Evolutionary conservation across 192 early-diverging fungal genomes (phyloP).

Genomic region (Coemansia sp.): DNA sequence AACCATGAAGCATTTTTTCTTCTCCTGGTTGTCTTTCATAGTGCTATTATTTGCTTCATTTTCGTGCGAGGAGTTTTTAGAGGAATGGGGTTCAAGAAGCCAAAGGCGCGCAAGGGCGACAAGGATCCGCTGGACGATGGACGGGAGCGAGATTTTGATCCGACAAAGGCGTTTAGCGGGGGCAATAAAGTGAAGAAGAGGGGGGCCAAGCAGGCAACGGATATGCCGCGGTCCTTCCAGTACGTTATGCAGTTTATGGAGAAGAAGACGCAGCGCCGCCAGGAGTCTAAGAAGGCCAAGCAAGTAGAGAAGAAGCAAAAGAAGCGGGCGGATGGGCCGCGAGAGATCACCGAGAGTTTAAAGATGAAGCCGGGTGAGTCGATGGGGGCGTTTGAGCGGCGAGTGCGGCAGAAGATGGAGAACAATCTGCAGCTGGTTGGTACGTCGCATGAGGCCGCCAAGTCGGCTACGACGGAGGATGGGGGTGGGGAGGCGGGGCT

Average conservation of each 20-base stretch:
- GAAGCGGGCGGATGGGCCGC: conserved; percentile 2
- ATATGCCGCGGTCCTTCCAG: conserved; percentile 39
- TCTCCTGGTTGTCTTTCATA: too few species aligned
- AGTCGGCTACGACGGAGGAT: conserved; percentile 19
- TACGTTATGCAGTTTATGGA: conserved; percentile 28
- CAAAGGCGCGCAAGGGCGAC: conserved; percentile 22
- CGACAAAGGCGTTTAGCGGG: conserved; percentile 28
- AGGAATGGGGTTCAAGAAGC: conserved; percentile 38
- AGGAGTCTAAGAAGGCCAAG: conserved; percentile 9
- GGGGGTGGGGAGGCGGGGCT: conserved; percentile 13
- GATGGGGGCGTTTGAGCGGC: conserved; percentile 27
- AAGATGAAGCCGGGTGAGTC: conserved; percentile 36
- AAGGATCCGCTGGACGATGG: conserved; percentile 13
- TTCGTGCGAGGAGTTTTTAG: too few species aligned
- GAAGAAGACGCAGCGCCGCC: conserved; percentile 10
- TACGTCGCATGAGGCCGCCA: background rate
- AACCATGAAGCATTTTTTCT: too few species aligned
- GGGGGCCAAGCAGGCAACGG: conserved; percentile 5
- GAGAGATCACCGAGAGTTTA: conserved; percentile 14
- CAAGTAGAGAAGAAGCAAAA: conserved; percentile 3
- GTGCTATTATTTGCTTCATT: too few species aligned
- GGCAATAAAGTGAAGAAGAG: conserved; percentile 17
- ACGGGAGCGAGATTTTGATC: conserved; percentile 29
- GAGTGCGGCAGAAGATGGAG: conserved; percentile 33
- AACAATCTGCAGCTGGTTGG: conserved; percentile 31